phyloP scores from a whole-genome alignment of 495 filamentous ascomycete species.

The Penicillium atrosanguineum region DNA sequence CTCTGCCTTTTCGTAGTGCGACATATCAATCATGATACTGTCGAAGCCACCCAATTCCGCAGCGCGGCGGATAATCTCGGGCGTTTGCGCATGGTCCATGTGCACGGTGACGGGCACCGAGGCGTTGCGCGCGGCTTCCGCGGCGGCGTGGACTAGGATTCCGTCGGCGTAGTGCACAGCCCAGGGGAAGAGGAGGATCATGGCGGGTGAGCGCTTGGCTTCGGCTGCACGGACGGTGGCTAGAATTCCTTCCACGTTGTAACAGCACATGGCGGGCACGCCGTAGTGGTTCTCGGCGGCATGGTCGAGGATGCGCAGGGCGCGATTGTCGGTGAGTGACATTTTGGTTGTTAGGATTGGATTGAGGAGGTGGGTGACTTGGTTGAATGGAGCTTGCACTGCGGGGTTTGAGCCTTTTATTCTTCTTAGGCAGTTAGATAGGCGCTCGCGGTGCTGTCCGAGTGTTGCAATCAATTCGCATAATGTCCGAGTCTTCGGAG shows the following conservation, averaged over 20 bases:
- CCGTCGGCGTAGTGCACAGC: constrained; percentile 68
- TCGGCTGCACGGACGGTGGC: constrained; percentile 77
- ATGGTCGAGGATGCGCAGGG: constrained; percentile 65
- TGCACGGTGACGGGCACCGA: constrained; percentile 70
- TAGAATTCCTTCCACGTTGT: constrained; percentile 83
- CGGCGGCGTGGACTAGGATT: constrained; percentile 61
- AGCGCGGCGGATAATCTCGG: constrained; percentile 65
- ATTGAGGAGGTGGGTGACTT: not conserved
- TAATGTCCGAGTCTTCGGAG: constrained; percentile 17
- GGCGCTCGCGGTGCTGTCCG: constrained; percentile 6
- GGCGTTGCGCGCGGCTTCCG: constrained; percentile 60
- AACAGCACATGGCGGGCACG: constrained; percentile 76
- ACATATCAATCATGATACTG: constrained; percentile 83
- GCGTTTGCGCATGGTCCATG: constrained; percentile 73
- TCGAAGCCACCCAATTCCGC: constrained; percentile 69
- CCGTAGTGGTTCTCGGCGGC: constrained; percentile 65
- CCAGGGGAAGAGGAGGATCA: constrained; percentile 89
- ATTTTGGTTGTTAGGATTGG: constrained; percentile 29
- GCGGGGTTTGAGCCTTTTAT: not conserved
- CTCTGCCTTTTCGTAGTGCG: constrained; percentile 78
- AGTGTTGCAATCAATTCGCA: constrained; percentile 3
- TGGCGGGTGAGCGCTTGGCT: constrained; percentile 67
- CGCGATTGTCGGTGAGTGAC: constrained; percentile 60
- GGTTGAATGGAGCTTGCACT: not conserved
- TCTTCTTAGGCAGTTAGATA: not conserved